Evolutionary conservation across 768 basidiomycete species (phyloP).

Genomic region (Amanita rimosa): DNA sequence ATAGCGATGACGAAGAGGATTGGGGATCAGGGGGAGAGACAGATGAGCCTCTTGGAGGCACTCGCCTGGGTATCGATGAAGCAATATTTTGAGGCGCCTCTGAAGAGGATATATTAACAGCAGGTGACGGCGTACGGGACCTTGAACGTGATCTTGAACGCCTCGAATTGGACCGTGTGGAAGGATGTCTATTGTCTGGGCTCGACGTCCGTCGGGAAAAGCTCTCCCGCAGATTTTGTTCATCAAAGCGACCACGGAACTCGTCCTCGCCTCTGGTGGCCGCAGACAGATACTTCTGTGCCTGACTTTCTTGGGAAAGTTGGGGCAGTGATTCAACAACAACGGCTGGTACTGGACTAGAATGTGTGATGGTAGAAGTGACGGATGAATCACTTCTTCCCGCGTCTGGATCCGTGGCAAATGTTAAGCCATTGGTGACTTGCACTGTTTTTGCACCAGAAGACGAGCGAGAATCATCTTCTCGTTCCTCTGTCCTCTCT

Average conservation of each 20-base stretch:
- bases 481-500: constrained; percentile 11
- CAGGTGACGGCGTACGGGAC: constrained; percentile 36
- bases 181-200: background rate
- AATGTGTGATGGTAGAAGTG: background rate
- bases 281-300: background rate
- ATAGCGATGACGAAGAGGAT: constrained; percentile 5
- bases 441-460: background rate
- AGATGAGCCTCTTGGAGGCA: background rate
- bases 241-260: background rate
- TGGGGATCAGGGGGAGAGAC: background rate
- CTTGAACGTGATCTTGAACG: constrained; percentile 28
- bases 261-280: background rate
- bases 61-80: background rate
- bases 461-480: constrained; percentile 2
- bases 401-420: background rate
- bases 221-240: background rate
- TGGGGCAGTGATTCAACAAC: background rate
- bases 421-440: background rate
- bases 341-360: constrained; percentile 4
- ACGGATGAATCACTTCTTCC: background rate
- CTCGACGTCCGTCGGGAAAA: background rate
- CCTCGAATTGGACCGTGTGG: constrained; percentile 13
- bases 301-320: background rate
- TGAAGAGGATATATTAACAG: background rate
- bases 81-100: background rate